Evolutionary conservation across 257 asterid species (phyloP), one percentile per base, ranked within the genome.

Genomic region (Nicotiana paniculata): DNA sequence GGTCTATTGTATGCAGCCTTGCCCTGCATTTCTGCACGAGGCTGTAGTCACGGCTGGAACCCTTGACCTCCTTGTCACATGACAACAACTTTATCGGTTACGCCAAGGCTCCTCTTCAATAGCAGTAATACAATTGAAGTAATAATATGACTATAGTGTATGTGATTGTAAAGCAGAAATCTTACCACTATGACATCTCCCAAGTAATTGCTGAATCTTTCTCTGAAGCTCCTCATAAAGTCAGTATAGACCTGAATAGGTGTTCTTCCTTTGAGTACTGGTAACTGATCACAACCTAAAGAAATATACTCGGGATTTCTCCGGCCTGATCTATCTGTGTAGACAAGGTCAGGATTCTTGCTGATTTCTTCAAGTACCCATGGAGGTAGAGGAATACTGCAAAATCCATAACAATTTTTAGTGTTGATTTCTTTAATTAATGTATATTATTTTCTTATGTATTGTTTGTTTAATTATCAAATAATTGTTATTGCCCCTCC

Each of bases 281-380:
- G 95, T 70, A 95, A 86, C 1, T 90, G 85, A 77, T 95, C 96
- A 28, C 97, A 92, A 26, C 98, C 98, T 88, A 95, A 82, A 61
- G 98, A 91, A 82, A 95, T 89, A 66, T 93, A 95, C 86, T 95
- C 98, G 3, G 98, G 98, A 87, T 95, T 93, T 80, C 95, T 92
- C 30, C 97, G 83, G 37, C 97, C 98, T 26, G 96, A 93, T 85
- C 88, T 85, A 72, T 95, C 98, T 30, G 98, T 93, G 83, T 92
- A 95, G 80, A 91, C 93, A 39, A 95, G 91, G 85, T 93, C 93
- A 2, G 97, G 97, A 66, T 93, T 91, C 83, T 89, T 90, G 90
- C 93, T 90, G 21, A 93, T 95, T 88, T 93, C 98, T 89, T 95
- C 98, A 57, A 95, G 97, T 58, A 92, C 98, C 98, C 98, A 95